These are phyloP conservation scores for Ceratobasidium sp. DNA, from an alignment of 1,284 basidiomycete species.

Conservation along the genomic window DNA sequence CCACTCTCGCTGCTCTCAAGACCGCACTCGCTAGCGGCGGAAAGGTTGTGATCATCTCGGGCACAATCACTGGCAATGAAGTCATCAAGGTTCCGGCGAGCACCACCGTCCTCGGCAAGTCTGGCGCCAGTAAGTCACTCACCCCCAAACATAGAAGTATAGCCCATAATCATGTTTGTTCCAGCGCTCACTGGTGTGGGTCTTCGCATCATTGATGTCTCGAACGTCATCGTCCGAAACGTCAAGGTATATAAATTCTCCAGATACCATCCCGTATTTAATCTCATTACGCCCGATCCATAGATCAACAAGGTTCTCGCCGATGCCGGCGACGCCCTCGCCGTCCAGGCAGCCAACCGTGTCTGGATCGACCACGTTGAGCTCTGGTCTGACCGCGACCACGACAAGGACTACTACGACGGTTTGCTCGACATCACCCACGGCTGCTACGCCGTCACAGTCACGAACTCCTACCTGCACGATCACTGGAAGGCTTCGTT, in stretches of 20 bases:
- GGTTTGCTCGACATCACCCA: slow-evolving; percentile 54
- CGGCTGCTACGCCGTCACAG: slow-evolving; percentile 60
- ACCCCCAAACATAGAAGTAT: neutral
- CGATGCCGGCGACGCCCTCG: slow-evolving; percentile 61
- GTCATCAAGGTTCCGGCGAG: slow-evolving; percentile 55
- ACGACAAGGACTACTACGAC: slow-evolving; percentile 58
- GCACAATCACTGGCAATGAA: slow-evolving; percentile 61
- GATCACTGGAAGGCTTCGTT: slow-evolving; percentile 63
- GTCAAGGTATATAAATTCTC: slow-evolving; percentile 55
- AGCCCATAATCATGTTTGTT: neutral
- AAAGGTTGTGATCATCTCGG: slow-evolving; percentile 64
- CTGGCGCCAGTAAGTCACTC: slow-evolving; percentile 50
- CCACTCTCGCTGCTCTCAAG: slow-evolving; percentile 61
- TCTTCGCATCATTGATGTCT: slow-evolving; percentile 60
- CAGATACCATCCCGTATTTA: neutral
- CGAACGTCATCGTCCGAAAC: slow-evolving; percentile 66
- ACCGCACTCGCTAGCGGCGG: slow-evolving; percentile 60
- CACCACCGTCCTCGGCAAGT: slow-evolving; percentile 50
- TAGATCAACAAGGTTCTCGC: slow-evolving; percentile 64
- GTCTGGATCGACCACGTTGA: slow-evolving; percentile 65
- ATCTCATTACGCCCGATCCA: neutral
- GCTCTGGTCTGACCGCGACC: slow-evolving; percentile 59
- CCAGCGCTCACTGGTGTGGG: slow-evolving; percentile 59
- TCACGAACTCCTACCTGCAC: slow-evolving; percentile 60
- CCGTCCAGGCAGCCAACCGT: slow-evolving; percentile 60